Percentiles rank a stretch among this genome's conserved stretches.
phyloP scores from a whole-genome alignment of 2,329 filamentous ascomycete species.

The Aspergillus puulaauensis region DNA sequence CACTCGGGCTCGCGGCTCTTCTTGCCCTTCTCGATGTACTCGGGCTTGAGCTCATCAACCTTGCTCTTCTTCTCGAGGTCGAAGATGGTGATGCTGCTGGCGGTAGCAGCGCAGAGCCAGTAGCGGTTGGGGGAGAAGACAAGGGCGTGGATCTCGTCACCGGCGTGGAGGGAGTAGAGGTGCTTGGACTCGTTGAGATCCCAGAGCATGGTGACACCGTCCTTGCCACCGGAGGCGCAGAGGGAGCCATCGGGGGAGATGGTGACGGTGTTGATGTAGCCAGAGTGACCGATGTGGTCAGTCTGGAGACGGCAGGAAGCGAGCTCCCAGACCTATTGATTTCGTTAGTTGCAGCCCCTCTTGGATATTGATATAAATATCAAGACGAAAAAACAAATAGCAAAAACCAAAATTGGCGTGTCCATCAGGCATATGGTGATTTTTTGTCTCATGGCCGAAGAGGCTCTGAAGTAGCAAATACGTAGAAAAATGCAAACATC shows the following conservation, averaged over 20 bases:
- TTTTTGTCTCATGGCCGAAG: slow-evolving; percentile 92
- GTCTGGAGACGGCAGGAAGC: slow-evolving; percentile 99
- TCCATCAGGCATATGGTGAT: slow-evolving; percentile 66
- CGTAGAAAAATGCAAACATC: slow-evolving; percentile 86
- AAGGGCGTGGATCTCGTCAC: slow-evolving; percentile 99
- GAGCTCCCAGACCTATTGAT: slow-evolving; percentile 90
- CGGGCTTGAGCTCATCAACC: slow-evolving; percentile 99
- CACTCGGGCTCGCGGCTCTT: slow-evolving; percentile 99
- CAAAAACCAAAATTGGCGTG: slow-evolving; percentile 12
- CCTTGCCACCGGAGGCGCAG: slow-evolving; percentile 98
- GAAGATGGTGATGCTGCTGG: slow-evolving; percentile 99
- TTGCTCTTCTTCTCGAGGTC: slow-evolving; percentile 99
- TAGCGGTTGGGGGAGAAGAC: slow-evolving; percentile 99
- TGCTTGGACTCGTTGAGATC: slow-evolving; percentile 99
- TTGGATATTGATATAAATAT: not conserved
- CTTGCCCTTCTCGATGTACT: slow-evolving; percentile 94
- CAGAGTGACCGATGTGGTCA: slow-evolving; percentile 99
- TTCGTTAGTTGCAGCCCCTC: slow-evolving; percentile 20
- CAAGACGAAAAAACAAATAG: slow-evolving; percentile 9
- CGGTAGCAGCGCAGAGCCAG: slow-evolving; percentile 99
- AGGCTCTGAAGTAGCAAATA: slow-evolving; percentile 99
- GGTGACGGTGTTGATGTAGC: slow-evolving; percentile 99
- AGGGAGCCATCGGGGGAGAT: slow-evolving; percentile 99
- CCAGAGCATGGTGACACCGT: slow-evolving; percentile 99
- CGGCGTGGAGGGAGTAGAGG: slow-evolving; percentile 98